Evolutionary conservation across 139 green algal species (phyloP).

Genomic region (Astrephomene gubernaculifera): DNA sequence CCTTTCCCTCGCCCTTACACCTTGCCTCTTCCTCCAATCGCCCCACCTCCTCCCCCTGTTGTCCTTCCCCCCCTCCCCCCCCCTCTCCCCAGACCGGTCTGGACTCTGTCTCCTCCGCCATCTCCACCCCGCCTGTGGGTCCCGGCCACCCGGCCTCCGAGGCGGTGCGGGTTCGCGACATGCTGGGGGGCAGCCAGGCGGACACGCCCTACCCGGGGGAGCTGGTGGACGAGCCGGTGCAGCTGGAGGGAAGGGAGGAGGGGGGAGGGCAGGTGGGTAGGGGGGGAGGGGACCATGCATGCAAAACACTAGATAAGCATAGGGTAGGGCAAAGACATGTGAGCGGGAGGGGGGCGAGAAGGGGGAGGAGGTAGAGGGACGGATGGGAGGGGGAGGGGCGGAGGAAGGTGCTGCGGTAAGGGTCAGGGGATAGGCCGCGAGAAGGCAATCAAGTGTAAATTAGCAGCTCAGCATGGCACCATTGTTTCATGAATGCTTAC

Average conservation of each 20-base stretch:
- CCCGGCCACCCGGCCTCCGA: background rate
- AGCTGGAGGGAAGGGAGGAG: slow-evolving; percentile 11
- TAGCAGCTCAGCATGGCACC: too few relatives aligned
- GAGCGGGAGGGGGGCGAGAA: too few relatives aligned
- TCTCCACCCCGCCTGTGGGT: background rate
- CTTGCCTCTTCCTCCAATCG: background rate
- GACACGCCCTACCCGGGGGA: slow-evolving; percentile 44
- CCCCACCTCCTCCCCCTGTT: background rate
- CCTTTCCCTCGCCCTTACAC: background rate
- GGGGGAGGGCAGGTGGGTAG: background rate
- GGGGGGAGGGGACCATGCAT: too few relatives aligned
- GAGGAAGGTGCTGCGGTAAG: too few relatives aligned
- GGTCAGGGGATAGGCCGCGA: too few relatives aligned
- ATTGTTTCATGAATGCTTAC: too few relatives aligned
- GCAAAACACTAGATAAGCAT: too few relatives aligned
- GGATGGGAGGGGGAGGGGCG: too few relatives aligned
- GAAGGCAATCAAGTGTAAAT: too few relatives aligned
- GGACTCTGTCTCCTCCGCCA: background rate
- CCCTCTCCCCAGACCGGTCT: background rate
- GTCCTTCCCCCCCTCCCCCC: background rate
- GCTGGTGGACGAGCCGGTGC: slow-evolving; percentile 38
- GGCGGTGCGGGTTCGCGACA: background rate
- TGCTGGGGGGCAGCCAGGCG: slow-evolving; percentile 2
- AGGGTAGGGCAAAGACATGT: too few relatives aligned
- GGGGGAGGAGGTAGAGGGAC: too few relatives aligned